Base-by-base conservation (phyloP, 106 monocot species). In the Dendrobium officinale region DNA sequence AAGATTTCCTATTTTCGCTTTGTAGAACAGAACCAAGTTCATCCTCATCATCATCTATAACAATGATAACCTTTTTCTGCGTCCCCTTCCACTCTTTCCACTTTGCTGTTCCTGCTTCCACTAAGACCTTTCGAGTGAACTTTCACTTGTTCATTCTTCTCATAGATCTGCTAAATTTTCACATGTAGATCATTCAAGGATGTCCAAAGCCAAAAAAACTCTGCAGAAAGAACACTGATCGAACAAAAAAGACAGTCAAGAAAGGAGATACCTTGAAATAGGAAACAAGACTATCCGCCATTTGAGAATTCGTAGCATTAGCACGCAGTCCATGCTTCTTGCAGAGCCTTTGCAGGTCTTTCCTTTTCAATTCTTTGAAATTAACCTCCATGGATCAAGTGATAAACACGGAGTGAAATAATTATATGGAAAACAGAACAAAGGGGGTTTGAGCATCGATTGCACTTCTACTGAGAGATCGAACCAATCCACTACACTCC, bases 271-370 rank as follows among this genome's bases (percentile, higher is more conserved):
- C 90, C 85, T 64, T 41, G 18, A 87, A 64, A 72, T 85, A 43
- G 15, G 85, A 78, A 16, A 68, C 75, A 55, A 90, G 87, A 43
- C 76, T 83, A 18, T 81, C 81, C 20, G 77, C 83, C 85, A 90
- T 87, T 29, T 42, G 42, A 29, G 51, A 61, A 79, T 85, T 90
- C 51, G 83, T 79, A 66, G 81, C 11, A 27, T 85, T 87, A 9
- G 87, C 90, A 37, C 81, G 75, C 6, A 87, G 27, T 1, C 85
- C 83, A 11, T 87, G 79, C 72, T 80, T 64, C 81, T 84, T 85
- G 75, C 90, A 84, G 6, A 90, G 81, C 20, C 79, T 80, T 75
- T 87, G 90, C 29, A 90, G 85, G 40, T 83, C 85, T 44, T 78
- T 87, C 67, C 90, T 67, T 73, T 79, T 81, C 83, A 87, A 76